Base-by-base conservation (phyloP, 192 early-diverging fungal species). In the Coemansia erecta region DNA sequence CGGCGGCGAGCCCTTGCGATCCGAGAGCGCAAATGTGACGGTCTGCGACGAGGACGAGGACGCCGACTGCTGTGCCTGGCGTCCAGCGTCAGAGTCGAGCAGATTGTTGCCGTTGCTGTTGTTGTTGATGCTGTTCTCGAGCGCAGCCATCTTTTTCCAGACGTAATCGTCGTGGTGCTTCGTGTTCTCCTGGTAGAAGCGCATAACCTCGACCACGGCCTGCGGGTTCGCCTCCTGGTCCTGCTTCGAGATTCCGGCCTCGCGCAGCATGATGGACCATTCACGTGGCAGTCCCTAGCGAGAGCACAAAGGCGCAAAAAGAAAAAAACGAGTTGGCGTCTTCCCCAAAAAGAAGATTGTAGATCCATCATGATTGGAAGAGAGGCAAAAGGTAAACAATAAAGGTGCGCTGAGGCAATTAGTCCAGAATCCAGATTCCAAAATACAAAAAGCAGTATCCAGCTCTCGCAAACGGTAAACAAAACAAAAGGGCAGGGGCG, bases 171-270 rank as follows among this genome's bases (percentile, higher is more conserved):
- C 64, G 35, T 68, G 74, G 58, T 68, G 77, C 66, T 60, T 77
- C 53, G 69, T 76, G 73, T 70, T 73, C 43, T 92, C 90, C 61
- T 85, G 85, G 80, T 91, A 93, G 65, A 93, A 93, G 61, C 85
- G 84, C 74, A 93, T 89, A 48, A 90, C 85, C 63, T 93, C 90
- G 33, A 91, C 78, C 15, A 93, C 87, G 15, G 90, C 90, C 79
- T 97, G 93, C 40, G 94, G 94, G 67, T 98, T 86, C 26, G 89
- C 89, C 56, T 90, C 86, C 82, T 97, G 94, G 55, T 98, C 92
- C 71, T 92, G 86, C 68, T 93, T 91, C 49, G 93, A 86, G 57
- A 98, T 98, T 37, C 96, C 96, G 47, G 94, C 89, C 57, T 96
- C 90, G 65, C 90, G 86, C 28, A 98, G 82, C 73, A 98, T 80